Base-by-base conservation (phyloP, 2,329 filamentous ascomycete species). In the Diplodia corticola region DNA sequence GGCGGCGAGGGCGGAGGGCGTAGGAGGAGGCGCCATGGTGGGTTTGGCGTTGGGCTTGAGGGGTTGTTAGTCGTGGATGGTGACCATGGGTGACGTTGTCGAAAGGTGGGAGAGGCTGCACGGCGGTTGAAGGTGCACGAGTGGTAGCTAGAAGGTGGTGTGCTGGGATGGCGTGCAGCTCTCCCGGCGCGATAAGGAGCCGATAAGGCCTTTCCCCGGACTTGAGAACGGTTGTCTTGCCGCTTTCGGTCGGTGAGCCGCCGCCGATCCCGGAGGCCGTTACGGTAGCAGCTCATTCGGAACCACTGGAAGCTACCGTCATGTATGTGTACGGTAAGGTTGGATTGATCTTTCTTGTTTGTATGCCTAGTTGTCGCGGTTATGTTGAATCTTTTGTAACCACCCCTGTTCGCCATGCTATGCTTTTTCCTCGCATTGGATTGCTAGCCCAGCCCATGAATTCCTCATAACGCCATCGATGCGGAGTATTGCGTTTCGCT, bases 171-270 rank as follows among this genome's bases (percentile, higher is more conserved):
- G 37, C 35, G 35, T 44, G 55, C 55, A 60, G 55, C 24, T 60
- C 53, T 22, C 33, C 28, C 22, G 22, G 24, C 15, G 15, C 17
- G 26, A 49, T 61, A 33, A 49, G 40, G 37, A 35, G 15, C 13
- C 50, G 50, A 53, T 53, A 53, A 44, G 17, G 37, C 24, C 35
- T 61, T 61, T 49, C 57, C 57, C 57, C 57, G 28, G 57, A 61
- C 20, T 61, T n/a, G 44, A 15, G 30, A 30, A 20, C 51, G 30
- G n/a, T 12, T 55, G 20, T 6, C 30, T 37, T 55, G 12, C 57
- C 57, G 24, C 28, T 35, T 61, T 37, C 44, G 57, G 57, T 28
- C n/a, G 6, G 26, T 22, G 17, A 44, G 40, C 40, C 20, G 6
- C 22, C 22, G 57, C 57, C 57, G 57, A 61, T 61, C 57, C 6